phyloP scores from a whole-genome alignment of 352 stramenopile species.

The Pythium coloratum region DNA sequence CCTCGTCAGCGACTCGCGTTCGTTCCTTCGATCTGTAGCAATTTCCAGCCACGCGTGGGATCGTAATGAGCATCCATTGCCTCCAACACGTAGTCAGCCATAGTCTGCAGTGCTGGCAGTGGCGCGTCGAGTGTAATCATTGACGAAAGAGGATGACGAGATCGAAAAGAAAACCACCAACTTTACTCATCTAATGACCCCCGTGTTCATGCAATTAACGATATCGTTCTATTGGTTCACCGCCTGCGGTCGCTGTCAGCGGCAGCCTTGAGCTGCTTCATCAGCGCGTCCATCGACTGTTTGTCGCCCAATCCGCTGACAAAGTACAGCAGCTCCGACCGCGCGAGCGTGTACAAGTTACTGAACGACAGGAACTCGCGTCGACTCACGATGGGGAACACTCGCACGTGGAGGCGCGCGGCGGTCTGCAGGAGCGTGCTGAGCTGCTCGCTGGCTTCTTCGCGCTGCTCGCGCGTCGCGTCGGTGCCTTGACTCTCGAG shows the following conservation, averaged over 20 bases:
- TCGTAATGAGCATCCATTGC: too few relatives aligned
- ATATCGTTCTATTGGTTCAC: slow-evolving; percentile 24
- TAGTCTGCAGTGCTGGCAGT: too few relatives aligned
- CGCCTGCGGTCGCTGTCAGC: slow-evolving; percentile 5
- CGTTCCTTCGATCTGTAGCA: not conserved
- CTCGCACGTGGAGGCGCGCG: slow-evolving; percentile 30
- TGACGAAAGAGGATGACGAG: too few relatives aligned
- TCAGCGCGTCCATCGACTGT: slow-evolving; percentile 41
- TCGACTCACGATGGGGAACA: slow-evolving; percentile 60
- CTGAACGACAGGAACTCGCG: slow-evolving; percentile 67
- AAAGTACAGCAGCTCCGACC: slow-evolving; percentile 71
- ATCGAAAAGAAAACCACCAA: not conserved
- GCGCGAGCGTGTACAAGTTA: slow-evolving; percentile 71
- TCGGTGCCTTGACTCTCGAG: slow-evolving; percentile 15
- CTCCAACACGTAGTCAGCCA: too few relatives aligned
- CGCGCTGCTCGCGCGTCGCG: slow-evolving; percentile 5
- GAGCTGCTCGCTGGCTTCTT: slow-evolving; percentile 29
- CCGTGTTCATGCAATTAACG: not conserved
- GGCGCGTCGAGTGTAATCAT: too few relatives aligned
- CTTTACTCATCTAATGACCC: not conserved
- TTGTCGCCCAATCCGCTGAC: slow-evolving; percentile 43
- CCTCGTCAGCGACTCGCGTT: not conserved
- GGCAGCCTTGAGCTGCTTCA: slow-evolving; percentile 40
- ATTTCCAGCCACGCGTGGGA: not conserved
- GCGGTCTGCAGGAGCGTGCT: slow-evolving; percentile 3